A percentile compares a stretch with the other conserved stretches of the same genome.
phyloP scores from a whole-genome alignment of 2,329 filamentous ascomycete species.

The Aspergillus pseudotamarii region DNA sequence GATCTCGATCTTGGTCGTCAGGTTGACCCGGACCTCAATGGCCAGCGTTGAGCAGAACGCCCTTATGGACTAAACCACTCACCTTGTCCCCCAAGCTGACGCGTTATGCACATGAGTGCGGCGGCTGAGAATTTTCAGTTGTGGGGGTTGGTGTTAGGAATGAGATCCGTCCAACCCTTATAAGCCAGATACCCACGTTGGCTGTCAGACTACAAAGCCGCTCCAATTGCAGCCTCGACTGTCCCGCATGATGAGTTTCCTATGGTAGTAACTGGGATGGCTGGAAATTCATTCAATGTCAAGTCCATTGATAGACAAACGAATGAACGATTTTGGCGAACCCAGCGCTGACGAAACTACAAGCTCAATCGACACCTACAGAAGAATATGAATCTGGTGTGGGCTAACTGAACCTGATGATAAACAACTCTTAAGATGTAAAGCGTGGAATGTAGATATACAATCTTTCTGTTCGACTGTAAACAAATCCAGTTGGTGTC shows the following conservation, averaged over 20 bases:
- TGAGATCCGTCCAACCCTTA: neutral
- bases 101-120: neutral
- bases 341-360: neutral
- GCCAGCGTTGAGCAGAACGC: neutral
- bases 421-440: neutral
- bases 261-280: neutral
- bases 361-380: neutral
- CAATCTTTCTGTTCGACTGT: neutral
- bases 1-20: constrained; percentile 76
- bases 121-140: neutral
- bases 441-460: neutral
- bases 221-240: neutral
- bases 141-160: neutral
- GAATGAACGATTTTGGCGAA: neutral
- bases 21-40: constrained; percentile 68
- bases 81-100: neutral
- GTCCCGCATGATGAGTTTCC: neutral
- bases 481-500: neutral
- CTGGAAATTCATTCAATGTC: neutral
- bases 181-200: neutral
- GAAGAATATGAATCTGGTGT: neutral
- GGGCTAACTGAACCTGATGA: neutral
- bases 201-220: neutral
- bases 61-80: too few species aligned
- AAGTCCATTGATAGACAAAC: neutral